Base-by-base conservation (phyloP, 1,284 basidiomycete genomes). In the Stereum hirsutum region DNA sequence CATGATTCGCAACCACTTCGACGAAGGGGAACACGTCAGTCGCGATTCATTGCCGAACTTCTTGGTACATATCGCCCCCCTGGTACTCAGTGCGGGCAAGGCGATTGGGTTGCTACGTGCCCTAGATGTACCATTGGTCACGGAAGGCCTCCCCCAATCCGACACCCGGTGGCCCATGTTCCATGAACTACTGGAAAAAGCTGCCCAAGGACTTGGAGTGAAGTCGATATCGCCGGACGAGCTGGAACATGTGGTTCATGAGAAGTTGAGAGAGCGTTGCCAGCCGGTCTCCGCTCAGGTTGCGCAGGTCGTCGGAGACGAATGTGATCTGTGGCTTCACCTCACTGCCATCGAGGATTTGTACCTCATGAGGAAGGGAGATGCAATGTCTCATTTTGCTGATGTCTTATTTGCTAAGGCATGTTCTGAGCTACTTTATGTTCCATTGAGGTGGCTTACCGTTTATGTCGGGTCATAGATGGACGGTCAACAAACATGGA, bases 391-490 rank as follows among this genome's bases (percentile, higher is more conserved):
- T 25, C 75, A 82, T 49, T 89, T 89, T 55, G 64, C 76, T 5
- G 81, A 85, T 49, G 59, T 74, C 20, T 52, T 92, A 14, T 91
- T 89, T 55, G 67, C 69, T 25, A 81, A 86, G 68, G 88, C 86
- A 49, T 33, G 68, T 49, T 19, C 4, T 24, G 14, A n/a, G n/a
- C n/a, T n/a, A n/a, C n/a, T n/a, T n/a, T n/a, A n/a, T n/a, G n/a
- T n/a, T n/a, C n/a, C n/a, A n/a, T n/a, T n/a, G n/a, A n/a, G n/a
- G n/a, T n/a, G n/a, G n/a, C n/a, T n/a, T n/a, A n/a, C n/a, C n/a
- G n/a, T n/a, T n/a, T n/a, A n/a, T n/a, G 5, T 40, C 19, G 6
- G 25, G 34, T 6, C 31, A 7, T 49, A 90, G 88, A 88, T 89
- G 72, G 81, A 87, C 48, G 63, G 63, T 6, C 65, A 70, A 34